phyloP scores from a whole-genome alignment of 2,329 filamentous ascomycete species.

The Teratosphaeria epicoccoides region DNA sequence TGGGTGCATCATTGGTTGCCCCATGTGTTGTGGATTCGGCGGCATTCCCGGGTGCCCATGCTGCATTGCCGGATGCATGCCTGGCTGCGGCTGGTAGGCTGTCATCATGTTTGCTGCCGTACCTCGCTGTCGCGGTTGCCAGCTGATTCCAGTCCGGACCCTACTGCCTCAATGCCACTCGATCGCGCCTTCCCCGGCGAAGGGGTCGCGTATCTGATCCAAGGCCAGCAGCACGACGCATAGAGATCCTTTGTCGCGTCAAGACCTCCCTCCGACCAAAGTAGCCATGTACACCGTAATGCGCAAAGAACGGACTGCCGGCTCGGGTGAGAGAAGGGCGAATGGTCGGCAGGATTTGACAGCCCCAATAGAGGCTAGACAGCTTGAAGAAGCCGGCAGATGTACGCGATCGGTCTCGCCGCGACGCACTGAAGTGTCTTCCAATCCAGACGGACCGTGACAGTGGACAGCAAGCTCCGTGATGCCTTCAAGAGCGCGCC shows the following conservation, averaged over 20 bases:
- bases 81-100: constrained; percentile 57
- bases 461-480: not conserved
- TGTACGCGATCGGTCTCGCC: not conserved
- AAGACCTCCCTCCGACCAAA: not conserved
- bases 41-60: constrained; percentile 53
- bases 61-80: constrained; percentile 57
- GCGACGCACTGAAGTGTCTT: not conserved
- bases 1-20: constrained; percentile 58
- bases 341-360: not conserved
- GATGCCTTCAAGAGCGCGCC: not conserved
- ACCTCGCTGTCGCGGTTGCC: not conserved
- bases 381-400: not conserved
- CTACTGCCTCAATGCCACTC: not conserved
- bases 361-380: not conserved
- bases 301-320: not conserved
- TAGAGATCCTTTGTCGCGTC: constrained; percentile 11
- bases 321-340: not conserved
- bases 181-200: constrained; percentile 15
- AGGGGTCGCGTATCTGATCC: constrained; percentile 20
- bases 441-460: not conserved
- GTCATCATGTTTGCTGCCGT: constrained; percentile 53
- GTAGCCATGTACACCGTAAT: not conserved
- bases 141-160: not conserved
- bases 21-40: constrained; percentile 56
- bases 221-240: constrained; percentile 18